Evolutionary conservation across 179 eudicot species (phyloP).

Genomic region (Spinacia oleracea): DNA sequence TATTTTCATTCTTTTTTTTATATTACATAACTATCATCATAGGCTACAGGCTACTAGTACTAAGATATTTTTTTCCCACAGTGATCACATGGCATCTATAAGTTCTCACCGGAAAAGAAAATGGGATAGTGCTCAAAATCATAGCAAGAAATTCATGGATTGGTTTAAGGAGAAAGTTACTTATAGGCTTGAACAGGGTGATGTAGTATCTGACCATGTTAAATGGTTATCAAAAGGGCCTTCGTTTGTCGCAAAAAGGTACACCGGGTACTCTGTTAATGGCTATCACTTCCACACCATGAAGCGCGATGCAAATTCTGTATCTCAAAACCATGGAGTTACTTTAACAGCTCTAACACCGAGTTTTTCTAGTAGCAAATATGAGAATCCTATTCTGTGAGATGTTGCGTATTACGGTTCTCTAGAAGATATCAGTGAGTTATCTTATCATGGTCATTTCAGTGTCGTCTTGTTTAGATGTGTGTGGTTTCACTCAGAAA

Average conservation of each 20-base stretch:
- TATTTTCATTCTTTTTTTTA: neutral
- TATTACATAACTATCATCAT: neutral
- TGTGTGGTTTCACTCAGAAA: too few species aligned
- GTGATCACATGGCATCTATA: too few species aligned
- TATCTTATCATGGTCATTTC: too few species aligned
- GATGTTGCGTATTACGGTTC: constrained; percentile 13
- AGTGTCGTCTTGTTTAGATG: too few species aligned
- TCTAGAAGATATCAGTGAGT: too few species aligned
- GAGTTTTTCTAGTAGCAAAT: constrained; percentile 10
- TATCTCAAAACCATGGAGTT: constrained; percentile 18
- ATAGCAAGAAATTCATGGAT: too few species aligned
- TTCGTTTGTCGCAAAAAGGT: neutral
- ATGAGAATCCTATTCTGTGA: constrained; percentile 5
- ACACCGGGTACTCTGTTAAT: constrained; percentile 4
- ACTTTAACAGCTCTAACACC: constrained; percentile 16
- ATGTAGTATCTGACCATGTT: too few species aligned
- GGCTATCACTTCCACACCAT: constrained; percentile 4
- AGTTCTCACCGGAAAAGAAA: too few species aligned
- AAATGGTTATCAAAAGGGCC: too few species aligned
- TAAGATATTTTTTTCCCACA: neutral
- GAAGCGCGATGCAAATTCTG: neutral
- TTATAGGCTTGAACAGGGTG: too few species aligned
- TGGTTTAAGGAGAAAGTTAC: too few species aligned
- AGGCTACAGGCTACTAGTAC: neutral
- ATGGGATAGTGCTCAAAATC: too few species aligned